phyloP scores from a whole-genome alignment of 306 rosid species.

The Argentina anserina region DNA sequence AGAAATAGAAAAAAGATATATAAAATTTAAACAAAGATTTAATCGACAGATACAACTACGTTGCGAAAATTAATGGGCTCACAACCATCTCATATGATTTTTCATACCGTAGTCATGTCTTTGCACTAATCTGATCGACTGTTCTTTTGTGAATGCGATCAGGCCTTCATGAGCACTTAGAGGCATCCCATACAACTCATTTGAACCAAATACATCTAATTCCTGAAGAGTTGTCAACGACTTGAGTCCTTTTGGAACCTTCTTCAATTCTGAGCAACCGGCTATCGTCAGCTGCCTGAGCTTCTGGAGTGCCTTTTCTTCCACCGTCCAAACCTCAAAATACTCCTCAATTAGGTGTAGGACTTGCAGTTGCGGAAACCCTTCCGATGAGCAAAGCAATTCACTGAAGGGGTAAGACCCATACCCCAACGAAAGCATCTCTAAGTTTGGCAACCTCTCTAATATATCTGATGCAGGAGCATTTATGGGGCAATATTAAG shows the following conservation, averaged over 20 bases:
- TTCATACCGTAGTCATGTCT: no score
- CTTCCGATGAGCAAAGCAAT: background rate
- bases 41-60: no score
- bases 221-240: background rate
- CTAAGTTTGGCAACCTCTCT: slow-evolving; percentile 3
- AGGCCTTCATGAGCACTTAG: background rate
- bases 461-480: no score
- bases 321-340: background rate
- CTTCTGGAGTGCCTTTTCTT: background rate
- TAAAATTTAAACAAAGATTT: no score
- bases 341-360: background rate
- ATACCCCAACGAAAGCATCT: background rate
- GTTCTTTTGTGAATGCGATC: background rate
- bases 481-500: no score
- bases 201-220: background rate
- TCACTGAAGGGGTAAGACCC: background rate
- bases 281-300: background rate
- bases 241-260: background rate
- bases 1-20: no score
- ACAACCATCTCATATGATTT: background rate
- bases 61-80: no score
- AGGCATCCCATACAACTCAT: background rate
- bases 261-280: background rate
- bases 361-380: background rate
- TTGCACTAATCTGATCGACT: background rate